Evolutionary conservation across 2,329 filamentous ascomycete species (phyloP).

Genomic region (Gnomoniopsis sp.): DNA sequence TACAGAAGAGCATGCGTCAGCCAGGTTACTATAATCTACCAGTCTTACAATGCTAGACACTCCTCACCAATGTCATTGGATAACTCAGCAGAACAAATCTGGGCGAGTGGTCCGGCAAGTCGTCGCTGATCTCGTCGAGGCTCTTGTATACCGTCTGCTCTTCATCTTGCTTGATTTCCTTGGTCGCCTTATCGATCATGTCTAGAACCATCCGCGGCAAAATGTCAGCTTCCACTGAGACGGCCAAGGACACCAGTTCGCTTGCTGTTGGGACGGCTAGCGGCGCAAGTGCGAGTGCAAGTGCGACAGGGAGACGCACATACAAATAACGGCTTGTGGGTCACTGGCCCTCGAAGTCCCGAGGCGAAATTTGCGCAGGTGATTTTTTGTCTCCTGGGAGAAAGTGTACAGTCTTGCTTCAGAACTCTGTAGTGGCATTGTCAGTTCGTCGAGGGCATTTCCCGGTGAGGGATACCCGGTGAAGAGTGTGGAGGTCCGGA

Average conservation of each 20-base stretch:
- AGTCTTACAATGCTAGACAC: neutral
- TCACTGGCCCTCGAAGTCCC: slow-evolving; percentile 82
- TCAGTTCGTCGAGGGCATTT: neutral
- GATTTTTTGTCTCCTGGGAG: slow-evolving; percentile 82
- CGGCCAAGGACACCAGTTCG: slow-evolving; percentile 30
- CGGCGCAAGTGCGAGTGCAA: slow-evolving; percentile 2
- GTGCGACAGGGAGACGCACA: slow-evolving; percentile 38
- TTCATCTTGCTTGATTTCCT: slow-evolving; percentile 84
- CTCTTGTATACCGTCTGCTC: slow-evolving; percentile 74
- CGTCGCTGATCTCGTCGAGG: slow-evolving; percentile 77
- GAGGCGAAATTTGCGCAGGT: slow-evolving; percentile 91
- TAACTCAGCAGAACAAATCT: slow-evolving; percentile 89
- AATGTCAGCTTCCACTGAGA: slow-evolving; percentile 8
- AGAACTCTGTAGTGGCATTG: slow-evolving; percentile 48
- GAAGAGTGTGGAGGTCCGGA: neutral
- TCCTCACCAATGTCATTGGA: slow-evolving; percentile 73
- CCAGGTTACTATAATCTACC: neutral
- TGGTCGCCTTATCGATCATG: slow-evolving; percentile 85
- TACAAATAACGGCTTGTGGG: slow-evolving; percentile 93
- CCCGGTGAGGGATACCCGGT: neutral
- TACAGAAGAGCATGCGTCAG: slow-evolving; percentile 31
- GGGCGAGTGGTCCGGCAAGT: slow-evolving; percentile 88
- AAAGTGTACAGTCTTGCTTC: slow-evolving; percentile 91
- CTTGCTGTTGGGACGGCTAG: slow-evolving; percentile 67
- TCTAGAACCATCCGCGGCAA: slow-evolving; percentile 17